Evolutionary conservation across 352 stramenopile genomes (phyloP), one percentile per base, ranked within the genome.

Genomic region (Globisporangium paroecandrum): DNA sequence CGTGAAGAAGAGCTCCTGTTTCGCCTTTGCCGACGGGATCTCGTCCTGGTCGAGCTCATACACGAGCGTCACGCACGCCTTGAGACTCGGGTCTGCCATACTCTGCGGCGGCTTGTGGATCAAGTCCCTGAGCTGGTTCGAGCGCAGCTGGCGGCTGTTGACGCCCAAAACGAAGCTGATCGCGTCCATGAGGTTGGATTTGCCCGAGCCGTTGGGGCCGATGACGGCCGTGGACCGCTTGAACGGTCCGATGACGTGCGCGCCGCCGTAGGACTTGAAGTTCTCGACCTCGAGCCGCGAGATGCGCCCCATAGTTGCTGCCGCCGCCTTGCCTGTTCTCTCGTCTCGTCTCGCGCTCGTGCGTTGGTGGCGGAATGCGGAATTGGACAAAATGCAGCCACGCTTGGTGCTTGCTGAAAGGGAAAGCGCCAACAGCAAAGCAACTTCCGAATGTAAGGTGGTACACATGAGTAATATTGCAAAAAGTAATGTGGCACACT

Each of bases 231-330:
- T 99, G 75, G 99, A 99, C 69, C 97, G 90, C 57, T 95, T 82
- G 79, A 99, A 99, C 18, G 98, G 98, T 18, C 97, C 97, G 64
- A 99, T 97, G 38, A 90, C 86, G 54, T 96, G 89, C 22, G 54
- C 64, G 3, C 98, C 98, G 38, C 88, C 93, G 74, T 99, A 99
- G 7, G 91, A 98, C 81, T 99, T 99, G 92, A 99, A 99, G 82
- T 99, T 99, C 74, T 99, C 93, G 34, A 99, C 76, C 89, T 99
- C 97, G n/a, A 99, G 78, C 49, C 96, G 76, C 84, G 87, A 66
- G 60, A 98, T 96, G 34, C 89, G 83, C 25, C 91, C 90, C 91
- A 97, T 97, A 4, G 55, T 20, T 34, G 20, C 55, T 18, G 15
- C 38, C 12, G 12, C 8, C 12, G 38, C 4, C 13, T 18, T 49